Evolutionary conservation across 1,139 yeast species (phyloP).

Genomic region (Saccharomycopsis crataegensis): DNA sequence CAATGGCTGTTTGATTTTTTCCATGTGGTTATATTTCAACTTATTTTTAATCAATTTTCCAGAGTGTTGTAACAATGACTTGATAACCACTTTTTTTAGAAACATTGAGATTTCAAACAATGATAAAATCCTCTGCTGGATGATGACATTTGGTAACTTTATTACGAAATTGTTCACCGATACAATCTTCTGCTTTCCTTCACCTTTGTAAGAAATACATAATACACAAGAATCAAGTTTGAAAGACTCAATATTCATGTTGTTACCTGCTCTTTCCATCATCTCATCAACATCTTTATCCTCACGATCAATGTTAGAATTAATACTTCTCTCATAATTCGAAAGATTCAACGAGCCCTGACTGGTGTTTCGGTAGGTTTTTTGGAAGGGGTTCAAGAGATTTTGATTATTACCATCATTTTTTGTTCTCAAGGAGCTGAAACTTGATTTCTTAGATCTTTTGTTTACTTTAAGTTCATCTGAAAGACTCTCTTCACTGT

Average conservation of each 20-base stretch:
- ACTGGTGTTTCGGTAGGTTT: not conserved
- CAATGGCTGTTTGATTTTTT: constrained; percentile 8
- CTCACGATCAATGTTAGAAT: constrained; percentile 20
- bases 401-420: not conserved
- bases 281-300: constrained; percentile 46
- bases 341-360: not conserved
- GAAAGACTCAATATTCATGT: constrained; percentile 56
- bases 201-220: constrained; percentile 70
- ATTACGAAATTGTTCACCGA: constrained; percentile 67
- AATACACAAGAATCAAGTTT: constrained; percentile 47
- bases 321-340: constrained; percentile 15
- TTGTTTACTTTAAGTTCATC: not conserved
- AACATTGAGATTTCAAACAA: constrained; percentile 61
- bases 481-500: not conserved
- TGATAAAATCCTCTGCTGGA: constrained; percentile 70
- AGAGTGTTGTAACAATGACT: constrained; percentile 62
- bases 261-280: constrained; percentile 59
- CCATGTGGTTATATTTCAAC: constrained; percentile 31
- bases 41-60: constrained; percentile 79
- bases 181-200: constrained; percentile 55
- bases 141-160: constrained; percentile 56
- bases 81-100: constrained; percentile 61
- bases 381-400: not conserved
- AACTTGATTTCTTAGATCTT: not conserved
- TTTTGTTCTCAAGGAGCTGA: not conserved